These are phyloP conservation scores for Cyamopsis tetragonoloba DNA, from an alignment of 306 rosid genomes.

Conservation along the genomic window DNA sequence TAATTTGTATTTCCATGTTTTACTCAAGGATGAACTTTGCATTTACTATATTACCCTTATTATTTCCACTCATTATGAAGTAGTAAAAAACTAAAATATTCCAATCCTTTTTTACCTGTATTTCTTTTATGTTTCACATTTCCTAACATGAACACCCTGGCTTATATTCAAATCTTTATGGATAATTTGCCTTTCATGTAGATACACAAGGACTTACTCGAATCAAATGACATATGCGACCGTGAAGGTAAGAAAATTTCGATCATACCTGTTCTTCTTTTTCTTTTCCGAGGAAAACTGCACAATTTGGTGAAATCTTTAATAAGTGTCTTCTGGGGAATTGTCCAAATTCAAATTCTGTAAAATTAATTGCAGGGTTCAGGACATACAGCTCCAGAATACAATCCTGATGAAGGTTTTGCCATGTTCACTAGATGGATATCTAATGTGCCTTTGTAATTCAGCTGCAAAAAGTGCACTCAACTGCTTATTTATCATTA, in stretches of 20 bases:
- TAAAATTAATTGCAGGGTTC: slow-evolving; percentile 13
- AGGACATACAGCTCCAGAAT: slow-evolving; percentile 14
- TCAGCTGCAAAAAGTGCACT: too few relatives aligned
- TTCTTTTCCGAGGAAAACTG: neutral
- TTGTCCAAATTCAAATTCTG: neutral
- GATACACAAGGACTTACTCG: slow-evolving; percentile 37
- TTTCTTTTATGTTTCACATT: neutral
- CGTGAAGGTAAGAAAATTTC: slow-evolving; percentile 30
- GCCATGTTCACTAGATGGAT: slow-evolving; percentile 22
- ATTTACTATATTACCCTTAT: too few relatives aligned
- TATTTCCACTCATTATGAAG: neutral
- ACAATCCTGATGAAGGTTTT: slow-evolving; percentile 17
- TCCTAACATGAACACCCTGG: neutral
- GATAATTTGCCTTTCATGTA: neutral
- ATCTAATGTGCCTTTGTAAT: neutral
- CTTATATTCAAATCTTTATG: neutral
- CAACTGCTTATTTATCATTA: too few relatives aligned
- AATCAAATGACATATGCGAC: slow-evolving; percentile 49
- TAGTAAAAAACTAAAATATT: neutral
- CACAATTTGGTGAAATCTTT: neutral
- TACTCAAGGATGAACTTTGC: too few relatives aligned
- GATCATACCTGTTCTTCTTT: neutral
- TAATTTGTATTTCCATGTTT: too few relatives aligned
- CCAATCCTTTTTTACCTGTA: neutral
- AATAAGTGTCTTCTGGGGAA: neutral